Evolutionary conservation across 73 alveolate genomes (phyloP).

Genomic region (Paramecium sonneborni): DNA sequence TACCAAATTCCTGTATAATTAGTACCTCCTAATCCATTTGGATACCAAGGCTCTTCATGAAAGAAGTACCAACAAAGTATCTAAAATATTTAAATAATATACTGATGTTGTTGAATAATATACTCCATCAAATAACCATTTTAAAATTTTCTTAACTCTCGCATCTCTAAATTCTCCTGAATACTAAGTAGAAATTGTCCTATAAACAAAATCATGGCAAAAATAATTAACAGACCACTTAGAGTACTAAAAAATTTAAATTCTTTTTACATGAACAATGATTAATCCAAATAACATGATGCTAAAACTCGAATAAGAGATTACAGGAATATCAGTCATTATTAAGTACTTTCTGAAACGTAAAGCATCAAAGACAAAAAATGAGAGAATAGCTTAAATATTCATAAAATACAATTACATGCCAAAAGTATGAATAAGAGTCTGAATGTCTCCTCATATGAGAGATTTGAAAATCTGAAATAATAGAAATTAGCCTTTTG

Average conservation of each 20-base stretch:
- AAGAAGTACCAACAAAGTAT: not conserved
- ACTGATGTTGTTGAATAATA: slow-evolving; percentile 30
- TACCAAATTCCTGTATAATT: slow-evolving; percentile 16
- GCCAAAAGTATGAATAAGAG: not conserved
- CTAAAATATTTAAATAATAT: not conserved
- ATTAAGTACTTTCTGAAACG: not conserved
- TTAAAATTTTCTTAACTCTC: not conserved
- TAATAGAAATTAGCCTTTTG: not conserved
- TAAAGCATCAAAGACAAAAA: not conserved
- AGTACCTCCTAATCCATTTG: slow-evolving; percentile 33
- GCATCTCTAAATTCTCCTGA: not conserved
- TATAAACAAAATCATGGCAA: not conserved
- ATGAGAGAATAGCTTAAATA: not conserved
- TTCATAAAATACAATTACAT: not conserved
- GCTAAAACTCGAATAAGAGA: not conserved
- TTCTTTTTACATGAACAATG: not conserved
- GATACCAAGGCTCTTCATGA: slow-evolving; percentile 47
- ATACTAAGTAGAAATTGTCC: not conserved
- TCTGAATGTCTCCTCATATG: slow-evolving; percentile 5
- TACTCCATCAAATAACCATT: slow-evolving; percentile 47
- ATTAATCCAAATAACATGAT: not conserved
- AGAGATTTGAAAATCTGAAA: not conserved
- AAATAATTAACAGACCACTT: not conserved
- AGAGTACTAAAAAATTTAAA: not conserved
- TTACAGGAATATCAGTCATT: not conserved